Base-by-base conservation (phyloP, 208 protist species). In the Leishmania arabica region DNA sequence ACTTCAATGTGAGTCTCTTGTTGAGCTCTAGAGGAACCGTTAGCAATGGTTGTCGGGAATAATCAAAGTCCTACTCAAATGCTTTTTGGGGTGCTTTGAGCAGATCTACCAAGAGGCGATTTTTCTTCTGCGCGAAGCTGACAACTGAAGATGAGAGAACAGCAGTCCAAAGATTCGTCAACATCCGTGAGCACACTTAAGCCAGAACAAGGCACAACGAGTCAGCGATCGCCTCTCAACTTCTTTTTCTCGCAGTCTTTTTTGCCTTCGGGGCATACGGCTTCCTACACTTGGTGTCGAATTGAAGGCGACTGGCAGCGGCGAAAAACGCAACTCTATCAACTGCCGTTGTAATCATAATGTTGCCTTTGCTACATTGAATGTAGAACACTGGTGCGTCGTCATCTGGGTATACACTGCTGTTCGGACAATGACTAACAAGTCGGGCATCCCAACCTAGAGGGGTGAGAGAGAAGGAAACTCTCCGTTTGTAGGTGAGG, bases 281-380 rank as follows among this genome's bases (percentile, higher is more conserved):
- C 45, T 17, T 42, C 19, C 40, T 40, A 42, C 31, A 3, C 11
- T 65, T 74, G 37, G 65, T 65, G 24, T 85, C 77, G 42, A 19
- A 75, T 21, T 85, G 82, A 62, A 85, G 64, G 0, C 82, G 77
- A 49, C 72, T 85, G 1, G 73, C 82, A 11, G 77, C 82, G 0
- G 82, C 77, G 11, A 82, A 85, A 53, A 85, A 82, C 17, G 82
- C 82, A 3, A 82, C 47, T 68, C 53, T 72, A 45, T 85, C 82
- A 4, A 85, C 42, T 62, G 82, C 82, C 0, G 82, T 85, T 11
- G 82, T 85, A 0, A 85, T 49, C 4, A 31, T 40, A 4, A 85
- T 78, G 11, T 9, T 1, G 0, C 54, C 54, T 51, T 85, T 85
- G 13, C 37, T 34, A 31, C 82, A 82, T 42, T 71, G 40, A 40